Percentiles rank a stretch among this genome's conserved stretches.
Evolutionary conservation across 371 early-diverging fungal species (phyloP).

Genomic region (Cokeromyces recurvatus): DNA sequence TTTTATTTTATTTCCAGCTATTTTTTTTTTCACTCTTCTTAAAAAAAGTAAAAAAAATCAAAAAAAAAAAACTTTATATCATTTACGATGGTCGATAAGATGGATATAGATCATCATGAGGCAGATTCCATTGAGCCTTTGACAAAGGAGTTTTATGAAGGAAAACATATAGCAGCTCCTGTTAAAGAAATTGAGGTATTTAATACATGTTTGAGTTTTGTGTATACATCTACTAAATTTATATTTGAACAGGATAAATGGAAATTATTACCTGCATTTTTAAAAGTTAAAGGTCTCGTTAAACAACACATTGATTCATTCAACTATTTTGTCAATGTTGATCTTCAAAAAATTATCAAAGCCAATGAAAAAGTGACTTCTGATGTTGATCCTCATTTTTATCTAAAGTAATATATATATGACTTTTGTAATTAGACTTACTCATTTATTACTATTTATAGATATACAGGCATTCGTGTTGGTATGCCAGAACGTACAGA

Average conservation of each 20-base stretch:
- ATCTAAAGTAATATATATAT: conserved; percentile 73
- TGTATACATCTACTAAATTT: too few species aligned
- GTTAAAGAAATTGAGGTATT: conserved; percentile 47
- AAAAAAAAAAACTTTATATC: too few species aligned
- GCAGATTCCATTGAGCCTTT: conserved; percentile 38
- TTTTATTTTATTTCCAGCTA: too few species aligned
- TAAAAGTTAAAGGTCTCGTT: conserved; percentile 97
- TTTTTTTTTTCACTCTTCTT: too few species aligned
- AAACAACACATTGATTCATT: conserved; percentile 99
- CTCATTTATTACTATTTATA: conserved; percentile 18
- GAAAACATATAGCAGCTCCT: conserved; percentile 43
- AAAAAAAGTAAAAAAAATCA: too few species aligned
- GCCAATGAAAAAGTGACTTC: conserved; percentile 96
- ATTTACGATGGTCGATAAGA: conserved; percentile 2
- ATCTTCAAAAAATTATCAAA: conserved; percentile 92
- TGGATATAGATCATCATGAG: conserved; percentile 7
- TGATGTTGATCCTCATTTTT: conserved; percentile 98
- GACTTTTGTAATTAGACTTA: too few species aligned
- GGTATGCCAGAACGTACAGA: conserved; percentile 82
- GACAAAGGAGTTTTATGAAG: conserved; percentile 36
- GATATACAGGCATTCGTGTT: conserved; percentile 90
- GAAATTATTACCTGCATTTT: conserved; percentile 96
- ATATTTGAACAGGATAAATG: conserved; percentile 99
- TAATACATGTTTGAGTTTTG: too few species aligned
- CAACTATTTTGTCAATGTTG: conserved; percentile 98